Evolutionary conservation across 768 basidiomycete genomes (phyloP), one percentile per base, ranked within the genome.

Genomic region (Pisolithus sp.): DNA sequence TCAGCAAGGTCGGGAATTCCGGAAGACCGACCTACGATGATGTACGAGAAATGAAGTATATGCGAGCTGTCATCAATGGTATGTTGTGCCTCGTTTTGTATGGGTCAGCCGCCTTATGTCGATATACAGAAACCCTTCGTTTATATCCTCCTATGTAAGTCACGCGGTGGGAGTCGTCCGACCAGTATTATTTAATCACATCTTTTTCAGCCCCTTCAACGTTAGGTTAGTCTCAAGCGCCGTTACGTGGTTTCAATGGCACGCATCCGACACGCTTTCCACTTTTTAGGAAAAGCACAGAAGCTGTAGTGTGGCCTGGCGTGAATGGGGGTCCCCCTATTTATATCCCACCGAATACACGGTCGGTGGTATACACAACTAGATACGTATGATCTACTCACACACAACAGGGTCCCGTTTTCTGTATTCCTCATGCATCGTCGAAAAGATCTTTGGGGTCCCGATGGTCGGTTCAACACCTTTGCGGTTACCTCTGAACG

Each of bases 371-470:
- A 17, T 3, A 2, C 24, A 0, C 3, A 39, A 12, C 17, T 45
- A 3, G 1, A 36, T 15, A 7, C 1, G 17, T 18, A 18, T 6
- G 23, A 10, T 23, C 7, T 31, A 21, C 39, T 43, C 17, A 57
- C 41, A 37, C 28, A 8, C 41, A 13, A 15, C 31, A 65, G 58
- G 9, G 2, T 13, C 1, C 0, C 57, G 2, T 69, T 59, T 43
- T 52, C 48, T 10, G 54, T 67, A 12, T 69, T 70, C 53, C 37
- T 64, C 13, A 65, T 70, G 67, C 69, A 72, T 13, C 65, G 70
- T 20, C 57, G 70, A 46, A 70, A 61, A 44, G 71, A 71, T 45
- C 48, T 71, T 12, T 72, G 70, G 71, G 71, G 69, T 3, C 68
- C 68, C 26, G 70, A 72, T 43, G 69, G 68, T 67, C 43, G 46